These are phyloP conservation scores for Volvox reticuliferus DNA, from an alignment of 139 green algal species.

Conservation along the genomic window DNA sequence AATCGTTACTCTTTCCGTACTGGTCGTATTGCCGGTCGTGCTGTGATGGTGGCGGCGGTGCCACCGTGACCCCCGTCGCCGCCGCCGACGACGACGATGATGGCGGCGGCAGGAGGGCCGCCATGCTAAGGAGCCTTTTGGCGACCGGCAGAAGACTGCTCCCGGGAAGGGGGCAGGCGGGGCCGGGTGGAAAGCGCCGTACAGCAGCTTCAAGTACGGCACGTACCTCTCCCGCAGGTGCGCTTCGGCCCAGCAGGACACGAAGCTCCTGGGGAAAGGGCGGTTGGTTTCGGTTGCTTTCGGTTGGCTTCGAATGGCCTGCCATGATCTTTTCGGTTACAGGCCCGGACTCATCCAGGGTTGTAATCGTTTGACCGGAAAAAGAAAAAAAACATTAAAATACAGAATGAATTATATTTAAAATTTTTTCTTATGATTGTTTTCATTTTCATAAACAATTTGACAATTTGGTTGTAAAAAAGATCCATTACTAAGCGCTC, in stretches of 20 bases:
- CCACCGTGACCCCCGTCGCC: background rate
- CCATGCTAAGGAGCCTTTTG: background rate
- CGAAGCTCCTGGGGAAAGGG: conserved; percentile 28
- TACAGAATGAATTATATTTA: no score
- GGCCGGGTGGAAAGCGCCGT: conserved; percentile 19
- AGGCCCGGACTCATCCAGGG: no score
- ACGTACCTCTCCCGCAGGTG: background rate
- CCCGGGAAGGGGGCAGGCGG: conserved; percentile 11
- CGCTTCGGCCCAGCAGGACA: background rate
- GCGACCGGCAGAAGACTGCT: background rate
- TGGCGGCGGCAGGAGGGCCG: background rate
- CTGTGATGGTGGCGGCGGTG: background rate
- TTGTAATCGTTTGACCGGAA: no score
- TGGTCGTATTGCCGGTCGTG: background rate
- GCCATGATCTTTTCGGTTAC: no score
- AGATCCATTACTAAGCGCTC: no score
- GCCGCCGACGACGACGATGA: no score
- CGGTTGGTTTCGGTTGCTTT: no score
- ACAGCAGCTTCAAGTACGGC: background rate
- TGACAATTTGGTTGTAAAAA: no score
- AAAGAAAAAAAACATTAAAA: no score
- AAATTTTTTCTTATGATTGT: no score
- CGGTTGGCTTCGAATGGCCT: no score
- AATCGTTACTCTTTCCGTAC: background rate
- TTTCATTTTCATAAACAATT: no score